phyloP scores from a whole-genome alignment of 345 rosid species.

The Syzygium aromaticum region DNA sequence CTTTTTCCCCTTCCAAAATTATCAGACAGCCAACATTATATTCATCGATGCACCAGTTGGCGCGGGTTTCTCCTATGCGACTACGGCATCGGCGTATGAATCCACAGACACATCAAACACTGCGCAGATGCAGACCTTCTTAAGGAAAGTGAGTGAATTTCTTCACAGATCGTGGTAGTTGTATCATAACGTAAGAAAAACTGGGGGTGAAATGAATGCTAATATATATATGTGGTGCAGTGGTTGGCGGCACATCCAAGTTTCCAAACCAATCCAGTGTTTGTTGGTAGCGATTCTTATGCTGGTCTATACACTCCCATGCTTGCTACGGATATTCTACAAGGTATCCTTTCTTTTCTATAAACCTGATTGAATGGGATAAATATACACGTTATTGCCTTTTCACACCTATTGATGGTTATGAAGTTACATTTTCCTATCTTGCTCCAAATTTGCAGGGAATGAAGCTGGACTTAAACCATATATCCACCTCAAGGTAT shows the following conservation, averaged over 20 bases:
- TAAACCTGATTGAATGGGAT: neutral
- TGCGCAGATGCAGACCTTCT: neutral
- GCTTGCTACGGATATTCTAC: conserved; percentile 4
- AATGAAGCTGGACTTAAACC: conserved; percentile 4
- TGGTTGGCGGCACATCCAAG: conserved; percentile 13
- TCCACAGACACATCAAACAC: neutral
- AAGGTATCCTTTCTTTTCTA: neutral
- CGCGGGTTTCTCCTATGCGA: conserved; percentile 16
- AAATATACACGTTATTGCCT: neutral
- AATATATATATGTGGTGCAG: neutral
- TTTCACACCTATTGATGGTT: neutral
- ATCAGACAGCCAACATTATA: conserved; percentile 6
- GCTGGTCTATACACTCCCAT: conserved; percentile 12
- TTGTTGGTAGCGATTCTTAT: conserved; percentile 18
- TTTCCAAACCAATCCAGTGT: conserved; percentile 10
- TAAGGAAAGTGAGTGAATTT: neutral
- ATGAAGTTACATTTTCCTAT: neutral
- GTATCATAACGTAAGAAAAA: neutral
- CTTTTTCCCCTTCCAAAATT: neutral
- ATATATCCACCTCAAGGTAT: conserved; percentile 7
- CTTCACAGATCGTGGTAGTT: neutral
- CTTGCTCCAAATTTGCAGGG: neutral
- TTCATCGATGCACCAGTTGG: conserved; percentile 24
- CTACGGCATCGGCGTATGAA: neutral
- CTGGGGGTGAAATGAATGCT: neutral